A percentile compares a stretch with the other conserved stretches of the same genome.
phyloP scores from a whole-genome alignment of 495 filamentous ascomycete species.

The Aspergillus asperescens region DNA sequence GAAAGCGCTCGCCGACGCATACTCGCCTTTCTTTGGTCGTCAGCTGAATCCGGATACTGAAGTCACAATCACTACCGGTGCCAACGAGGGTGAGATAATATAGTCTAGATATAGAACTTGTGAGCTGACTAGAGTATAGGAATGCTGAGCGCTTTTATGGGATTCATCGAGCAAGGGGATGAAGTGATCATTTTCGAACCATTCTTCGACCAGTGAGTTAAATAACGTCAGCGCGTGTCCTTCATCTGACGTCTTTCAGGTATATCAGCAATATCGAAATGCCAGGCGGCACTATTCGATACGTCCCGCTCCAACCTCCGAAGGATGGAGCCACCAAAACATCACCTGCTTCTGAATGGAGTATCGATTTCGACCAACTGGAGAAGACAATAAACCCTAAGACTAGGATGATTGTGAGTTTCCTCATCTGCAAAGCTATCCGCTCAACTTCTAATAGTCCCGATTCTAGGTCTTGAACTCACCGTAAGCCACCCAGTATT shows the following conservation, averaged over 20 bases:
- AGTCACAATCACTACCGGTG: conserved; percentile 90
- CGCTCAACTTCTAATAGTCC: conserved; percentile 13
- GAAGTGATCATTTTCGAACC: conserved; percentile 98
- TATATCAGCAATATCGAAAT: conserved; percentile 98
- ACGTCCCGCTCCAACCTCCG: conserved; percentile 91
- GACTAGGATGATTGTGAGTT: conserved; percentile 92
- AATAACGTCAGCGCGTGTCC: background rate
- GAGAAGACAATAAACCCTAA: conserved; percentile 75
- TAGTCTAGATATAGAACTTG: background rate
- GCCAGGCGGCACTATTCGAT: conserved; percentile 89
- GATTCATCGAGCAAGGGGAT: conserved; percentile 86
- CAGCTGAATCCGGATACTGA: conserved; percentile 82
- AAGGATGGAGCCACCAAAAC: conserved; percentile 72
- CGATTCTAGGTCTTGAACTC: conserved; percentile 39
- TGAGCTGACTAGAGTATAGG: conserved; percentile 35
- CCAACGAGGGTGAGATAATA: conserved; percentile 69
- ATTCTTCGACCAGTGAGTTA: conserved; percentile 88
- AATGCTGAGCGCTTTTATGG: conserved; percentile 97
- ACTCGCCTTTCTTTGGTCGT: conserved; percentile 77
- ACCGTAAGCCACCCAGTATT: conserved; percentile 25
- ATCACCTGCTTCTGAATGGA: conserved; percentile 82
- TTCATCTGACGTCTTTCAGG: conserved; percentile 21
- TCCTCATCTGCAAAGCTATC: background rate
- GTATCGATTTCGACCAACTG: conserved; percentile 75
- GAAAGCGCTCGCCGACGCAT: conserved; percentile 86